Evolutionary conservation across 352 stramenopile genomes (phyloP).

Genomic region (Phytophthora ohioensis): DNA sequence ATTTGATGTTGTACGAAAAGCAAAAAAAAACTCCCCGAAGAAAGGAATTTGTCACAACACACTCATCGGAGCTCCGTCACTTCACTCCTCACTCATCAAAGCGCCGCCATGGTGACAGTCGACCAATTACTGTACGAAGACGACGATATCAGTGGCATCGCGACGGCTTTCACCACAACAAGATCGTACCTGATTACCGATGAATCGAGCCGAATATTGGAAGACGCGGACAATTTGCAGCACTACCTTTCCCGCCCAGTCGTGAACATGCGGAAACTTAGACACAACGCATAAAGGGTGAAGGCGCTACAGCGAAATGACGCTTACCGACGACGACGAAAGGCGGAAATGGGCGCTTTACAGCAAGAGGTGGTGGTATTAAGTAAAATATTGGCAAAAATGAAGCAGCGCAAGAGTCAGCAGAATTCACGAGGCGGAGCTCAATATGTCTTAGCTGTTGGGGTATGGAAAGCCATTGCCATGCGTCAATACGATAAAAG

Average conservation of each 20-base stretch:
- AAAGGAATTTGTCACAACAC: too few species aligned
- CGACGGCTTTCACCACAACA: not conserved
- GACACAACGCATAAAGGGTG: not conserved
- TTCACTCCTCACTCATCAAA: not conserved
- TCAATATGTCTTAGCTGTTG: not conserved
- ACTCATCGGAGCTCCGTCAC: too few species aligned
- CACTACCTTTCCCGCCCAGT: not conserved
- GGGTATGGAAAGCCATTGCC: not conserved
- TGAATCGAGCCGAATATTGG: too few species aligned
- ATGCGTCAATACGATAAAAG: not conserved
- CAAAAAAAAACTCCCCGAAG: too few species aligned
- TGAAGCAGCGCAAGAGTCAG: not conserved
- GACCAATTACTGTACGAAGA: not conserved
- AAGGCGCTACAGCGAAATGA: not conserved
- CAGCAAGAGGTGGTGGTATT: not conserved
- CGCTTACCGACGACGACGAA: not conserved
- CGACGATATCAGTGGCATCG: not conserved
- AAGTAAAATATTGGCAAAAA: not conserved
- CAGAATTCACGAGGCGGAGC: not conserved
- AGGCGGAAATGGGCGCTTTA: not conserved
- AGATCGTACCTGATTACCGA: not conserved
- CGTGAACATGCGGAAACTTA: not conserved
- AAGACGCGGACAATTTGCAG: not conserved
- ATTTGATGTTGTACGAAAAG: too few species aligned
- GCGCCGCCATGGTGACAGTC: not conserved